Evolutionary conservation across 805 yeast genomes (phyloP).

Genomic region (Metschnikowia dekortorum): DNA sequence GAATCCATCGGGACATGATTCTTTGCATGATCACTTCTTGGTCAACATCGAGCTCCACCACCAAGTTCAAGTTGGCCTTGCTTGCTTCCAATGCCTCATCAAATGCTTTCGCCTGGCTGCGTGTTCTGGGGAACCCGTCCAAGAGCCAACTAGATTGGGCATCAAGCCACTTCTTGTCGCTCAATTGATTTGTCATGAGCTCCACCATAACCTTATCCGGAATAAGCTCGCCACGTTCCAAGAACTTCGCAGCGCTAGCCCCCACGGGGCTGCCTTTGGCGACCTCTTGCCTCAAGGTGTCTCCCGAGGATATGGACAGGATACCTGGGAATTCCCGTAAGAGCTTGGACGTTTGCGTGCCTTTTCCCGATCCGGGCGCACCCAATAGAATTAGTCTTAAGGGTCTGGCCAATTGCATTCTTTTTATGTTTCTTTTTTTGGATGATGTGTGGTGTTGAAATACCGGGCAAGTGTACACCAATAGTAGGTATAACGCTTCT

Average conservation of each 20-base stretch:
- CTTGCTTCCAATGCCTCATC: constrained; percentile 38
- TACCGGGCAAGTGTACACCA: background rate
- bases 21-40: constrained; percentile 74
- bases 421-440: too few relatives aligned
- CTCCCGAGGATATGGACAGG: constrained; percentile 76
- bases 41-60: constrained; percentile 88
- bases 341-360: constrained; percentile 74
- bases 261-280: constrained; percentile 52
- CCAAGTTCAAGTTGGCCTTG: constrained; percentile 55
- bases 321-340: constrained; percentile 50
- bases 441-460: background rate
- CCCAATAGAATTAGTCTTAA: constrained; percentile 68
- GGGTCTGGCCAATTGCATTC: constrained; percentile 8
- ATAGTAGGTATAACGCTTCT: background rate
- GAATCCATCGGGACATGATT: constrained; percentile 83
- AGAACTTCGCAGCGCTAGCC: constrained; percentile 48
- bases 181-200: constrained; percentile 51
- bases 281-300: constrained; percentile 68
- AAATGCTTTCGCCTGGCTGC: constrained; percentile 62
- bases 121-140: constrained; percentile 91
- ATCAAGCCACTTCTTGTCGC: constrained; percentile 39
- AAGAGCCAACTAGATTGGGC: constrained; percentile 59
- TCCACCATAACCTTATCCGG: constrained; percentile 69
- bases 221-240: constrained; percentile 60
- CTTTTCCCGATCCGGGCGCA: constrained; percentile 96